Evolutionary conservation across 2,329 filamentous ascomycete genomes (phyloP).

Genomic region (Aspergillus sp.): DNA sequence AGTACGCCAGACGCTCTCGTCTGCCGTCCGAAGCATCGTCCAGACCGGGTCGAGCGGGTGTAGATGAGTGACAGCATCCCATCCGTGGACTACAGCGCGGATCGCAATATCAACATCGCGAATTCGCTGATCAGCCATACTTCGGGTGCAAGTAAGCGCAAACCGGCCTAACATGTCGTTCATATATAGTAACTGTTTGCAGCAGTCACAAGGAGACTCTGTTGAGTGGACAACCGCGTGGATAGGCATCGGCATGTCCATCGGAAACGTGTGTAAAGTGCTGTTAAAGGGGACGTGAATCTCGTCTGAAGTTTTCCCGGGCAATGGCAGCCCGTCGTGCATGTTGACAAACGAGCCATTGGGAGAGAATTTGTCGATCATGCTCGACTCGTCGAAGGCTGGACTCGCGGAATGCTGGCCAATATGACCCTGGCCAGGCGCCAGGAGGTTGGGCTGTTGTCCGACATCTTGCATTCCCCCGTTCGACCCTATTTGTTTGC

Average conservation of each 20-base stretch:
- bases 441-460: neutral
- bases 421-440: neutral
- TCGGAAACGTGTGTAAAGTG: conserved; percentile 3
- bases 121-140: conserved; percentile 3
- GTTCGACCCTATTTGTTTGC: neutral
- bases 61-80: conserved; percentile 4
- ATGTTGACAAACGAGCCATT: neutral
- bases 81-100: conserved; percentile 10
- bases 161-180: conserved; percentile 11
- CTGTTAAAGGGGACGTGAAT: conserved; percentile 3
- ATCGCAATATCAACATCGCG: conserved; percentile 13
- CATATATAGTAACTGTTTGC: conserved; percentile 10
- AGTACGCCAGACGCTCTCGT: conserved; percentile 10
- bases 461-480: neutral
- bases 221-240: neutral
- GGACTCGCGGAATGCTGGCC: neutral
- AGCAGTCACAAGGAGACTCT: conserved; percentile 5
- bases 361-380: neutral
- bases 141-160: neutral
- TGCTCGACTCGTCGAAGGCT: neutral
- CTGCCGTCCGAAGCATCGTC: conserved; percentile 10
- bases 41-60: conserved; percentile 10
- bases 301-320: neutral
- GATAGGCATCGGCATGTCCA: conserved; percentile 3
- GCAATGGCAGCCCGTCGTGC: neutral